A percentile compares a stretch with the other conserved stretches of the same genome.
Evolutionary conservation across 345 rosid genomes (phyloP).

Genomic region (Passiflora organensis): DNA sequence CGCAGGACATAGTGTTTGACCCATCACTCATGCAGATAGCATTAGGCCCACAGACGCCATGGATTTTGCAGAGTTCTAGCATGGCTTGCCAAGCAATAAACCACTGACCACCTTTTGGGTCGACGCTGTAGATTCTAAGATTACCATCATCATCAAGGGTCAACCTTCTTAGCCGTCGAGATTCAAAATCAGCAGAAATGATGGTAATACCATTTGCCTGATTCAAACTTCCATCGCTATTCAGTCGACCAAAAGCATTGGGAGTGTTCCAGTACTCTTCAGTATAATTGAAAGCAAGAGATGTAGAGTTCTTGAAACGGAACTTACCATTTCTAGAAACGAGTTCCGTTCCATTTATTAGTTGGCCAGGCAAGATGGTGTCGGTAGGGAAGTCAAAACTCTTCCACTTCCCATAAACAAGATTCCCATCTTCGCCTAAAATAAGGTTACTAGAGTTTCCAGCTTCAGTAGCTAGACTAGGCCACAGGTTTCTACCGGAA

Average conservation of each 20-base stretch:
- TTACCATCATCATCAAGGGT: slow-evolving; percentile 48
- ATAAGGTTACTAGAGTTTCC: slow-evolving; percentile 28
- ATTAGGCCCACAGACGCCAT: slow-evolving; percentile 46
- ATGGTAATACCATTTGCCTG: slow-evolving; percentile 6
- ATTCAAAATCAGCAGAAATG: slow-evolving; percentile 35
- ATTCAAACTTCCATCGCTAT: slow-evolving; percentile 16
- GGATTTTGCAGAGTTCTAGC: slow-evolving; percentile 42
- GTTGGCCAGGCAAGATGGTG: slow-evolving; percentile 45
- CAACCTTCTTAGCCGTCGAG: slow-evolving; percentile 27
- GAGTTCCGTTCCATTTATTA: slow-evolving; percentile 15
- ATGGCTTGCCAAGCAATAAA: slow-evolving; percentile 45
- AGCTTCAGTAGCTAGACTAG: neutral
- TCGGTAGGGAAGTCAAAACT: slow-evolving; percentile 40
- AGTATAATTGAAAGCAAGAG: slow-evolving; percentile 22
- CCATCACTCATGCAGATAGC: slow-evolving; percentile 47
- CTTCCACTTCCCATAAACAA: slow-evolving; percentile 34
- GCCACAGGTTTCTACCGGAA: slow-evolving; percentile 30
- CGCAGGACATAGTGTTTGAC: slow-evolving; percentile 27
- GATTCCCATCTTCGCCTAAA: slow-evolving; percentile 34
- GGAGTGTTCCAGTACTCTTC: slow-evolving; percentile 26
- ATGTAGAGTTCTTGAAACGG: slow-evolving; percentile 19
- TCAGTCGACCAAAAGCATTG: slow-evolving; percentile 15
- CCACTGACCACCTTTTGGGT: slow-evolving; percentile 16
- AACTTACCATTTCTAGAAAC: slow-evolving; percentile 38
- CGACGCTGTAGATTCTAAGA: slow-evolving; percentile 38